phyloP scores from a whole-genome alignment of 225 moss, liverwort and hornwort species.

The Polytrichum formosum region DNA sequence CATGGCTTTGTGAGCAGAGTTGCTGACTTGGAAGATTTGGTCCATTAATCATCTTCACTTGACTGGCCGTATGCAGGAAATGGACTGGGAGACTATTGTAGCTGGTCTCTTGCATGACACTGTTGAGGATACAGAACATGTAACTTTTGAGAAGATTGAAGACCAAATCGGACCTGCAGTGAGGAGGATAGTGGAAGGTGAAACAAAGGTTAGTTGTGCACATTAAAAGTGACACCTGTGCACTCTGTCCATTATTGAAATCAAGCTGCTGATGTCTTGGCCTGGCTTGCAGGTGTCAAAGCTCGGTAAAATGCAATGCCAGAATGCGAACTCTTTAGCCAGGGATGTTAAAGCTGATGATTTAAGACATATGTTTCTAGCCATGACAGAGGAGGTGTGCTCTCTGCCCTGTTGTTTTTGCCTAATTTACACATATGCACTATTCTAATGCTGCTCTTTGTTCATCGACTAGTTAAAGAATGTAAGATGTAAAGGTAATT shows the following conservation, averaged over 20 bases:
- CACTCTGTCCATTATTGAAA: background rate
- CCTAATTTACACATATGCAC: too few species aligned
- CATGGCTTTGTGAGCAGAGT: background rate
- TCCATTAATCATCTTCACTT: background rate
- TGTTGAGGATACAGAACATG: slow-evolving; percentile 93
- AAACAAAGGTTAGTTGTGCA: slow-evolving; percentile 74
- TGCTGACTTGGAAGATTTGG: background rate
- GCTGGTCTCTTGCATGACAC: slow-evolving; percentile 97
- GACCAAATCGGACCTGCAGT: slow-evolving; percentile 90
- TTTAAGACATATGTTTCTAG: slow-evolving; percentile 98
- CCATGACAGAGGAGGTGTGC: slow-evolving; percentile 97
- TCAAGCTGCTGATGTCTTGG: background rate
- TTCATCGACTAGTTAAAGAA: too few species aligned
- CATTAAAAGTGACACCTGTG: slow-evolving; percentile 1
- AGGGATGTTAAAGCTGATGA: slow-evolving; percentile 99
- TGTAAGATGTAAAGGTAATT: too few species aligned
- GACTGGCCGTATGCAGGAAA: slow-evolving; percentile 61
- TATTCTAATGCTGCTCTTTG: too few species aligned
- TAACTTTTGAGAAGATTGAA: slow-evolving; percentile 95
- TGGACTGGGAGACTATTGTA: slow-evolving; percentile 99
- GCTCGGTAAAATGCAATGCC: slow-evolving; percentile 99
- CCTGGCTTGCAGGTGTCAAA: slow-evolving; percentile 79
- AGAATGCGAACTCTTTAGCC: slow-evolving; percentile 60
- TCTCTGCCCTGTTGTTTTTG: background rate
- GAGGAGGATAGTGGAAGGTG: slow-evolving; percentile 96